Evolutionary conservation across 1,284 basidiomycete species (phyloP).

Genomic region (Tilletia horrida): DNA sequence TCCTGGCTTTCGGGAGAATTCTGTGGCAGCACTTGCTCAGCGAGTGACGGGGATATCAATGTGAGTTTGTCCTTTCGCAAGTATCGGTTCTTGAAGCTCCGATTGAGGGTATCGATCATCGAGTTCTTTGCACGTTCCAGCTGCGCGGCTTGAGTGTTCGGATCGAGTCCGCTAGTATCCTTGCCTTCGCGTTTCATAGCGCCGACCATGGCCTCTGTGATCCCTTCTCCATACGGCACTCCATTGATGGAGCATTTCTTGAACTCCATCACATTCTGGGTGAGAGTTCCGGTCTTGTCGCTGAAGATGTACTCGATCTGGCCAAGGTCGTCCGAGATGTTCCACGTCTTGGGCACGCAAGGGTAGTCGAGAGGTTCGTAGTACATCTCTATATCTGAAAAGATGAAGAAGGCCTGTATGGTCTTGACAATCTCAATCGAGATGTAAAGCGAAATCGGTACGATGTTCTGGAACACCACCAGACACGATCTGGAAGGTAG

Average conservation of each 20-base stretch:
- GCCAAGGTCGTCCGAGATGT: constrained; percentile 93
- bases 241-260: constrained; percentile 89
- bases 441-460: constrained; percentile 94
- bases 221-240: constrained; percentile 80
- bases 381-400: constrained; percentile 95
- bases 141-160: constrained; percentile 59
- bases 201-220: constrained; percentile 92
- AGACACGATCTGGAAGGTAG: constrained; percentile 56
- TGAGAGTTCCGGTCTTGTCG: constrained; percentile 66
- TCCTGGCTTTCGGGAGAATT: constrained; percentile 61
- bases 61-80: constrained; percentile 77
- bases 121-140: constrained; percentile 67
- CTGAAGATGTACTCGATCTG: constrained; percentile 98
- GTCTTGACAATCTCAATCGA: constrained; percentile 98
- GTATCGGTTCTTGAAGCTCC: constrained; percentile 84
- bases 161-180: constrained; percentile 63
- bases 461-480: constrained; percentile 95
- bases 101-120: constrained; percentile 74
- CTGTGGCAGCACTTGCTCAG: constrained; percentile 69
- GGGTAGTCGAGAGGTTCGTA: constrained; percentile 76
- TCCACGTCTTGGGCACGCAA: constrained; percentile 95
- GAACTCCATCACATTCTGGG: constrained; percentile 88
- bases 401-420: constrained; percentile 92
- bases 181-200: constrained; percentile 78
- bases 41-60: constrained; percentile 79